Base-by-base conservation (phyloP, 1,284 basidiomycete species). In the Pseudozyma thailandica region DNA sequence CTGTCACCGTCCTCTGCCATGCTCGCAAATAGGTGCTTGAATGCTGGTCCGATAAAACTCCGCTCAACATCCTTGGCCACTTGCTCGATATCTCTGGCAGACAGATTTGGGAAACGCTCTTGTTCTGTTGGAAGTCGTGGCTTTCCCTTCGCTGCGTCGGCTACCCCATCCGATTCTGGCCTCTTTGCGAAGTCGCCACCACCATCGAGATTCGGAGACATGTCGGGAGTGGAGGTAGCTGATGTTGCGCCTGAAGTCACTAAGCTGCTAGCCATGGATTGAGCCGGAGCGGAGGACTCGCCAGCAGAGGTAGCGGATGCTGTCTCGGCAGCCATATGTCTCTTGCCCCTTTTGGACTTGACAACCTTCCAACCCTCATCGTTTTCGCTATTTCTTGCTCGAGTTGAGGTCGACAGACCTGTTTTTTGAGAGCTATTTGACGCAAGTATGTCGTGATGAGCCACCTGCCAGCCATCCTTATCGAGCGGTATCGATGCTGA, bases 11-110 rank as follows among this genome's bases (percentile, higher is more conserved):
- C 43, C 4, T 28, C 9, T 38, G 46, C 7, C 15, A 9, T 37
- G 16, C 46, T 8, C 7, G 28, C 7, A 27, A 43, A 50, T 13
- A 59, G 12, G 42, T 27, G 30, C 33, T 49, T 35, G 54, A 61
- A 70, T n/a, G 66, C 72, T 13, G 69, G 60, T n/a, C 69, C 65
- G 38, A 73, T 48, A 48, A 82, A 79, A 56, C 80, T 81, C 31
- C 80, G 75, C n/a, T 70, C 55, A 16, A 81, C 73, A 50, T 82
- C 80, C 26, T 80, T 69, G 18, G 65, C 74, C 3, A 82, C 78
- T 38, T 82, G 80, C 43, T 66, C 63, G 26, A 77, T 62, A 48
- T 82, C 80, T 35, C 63, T 60, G 52, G 61, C 59, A 9, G 63
- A 48, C 0, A 60, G 49, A 30, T 38, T 56, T 31, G 42, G 57